Conservation (phyloP, 257 asterid species). For the Solanum rostratum region DNA sequence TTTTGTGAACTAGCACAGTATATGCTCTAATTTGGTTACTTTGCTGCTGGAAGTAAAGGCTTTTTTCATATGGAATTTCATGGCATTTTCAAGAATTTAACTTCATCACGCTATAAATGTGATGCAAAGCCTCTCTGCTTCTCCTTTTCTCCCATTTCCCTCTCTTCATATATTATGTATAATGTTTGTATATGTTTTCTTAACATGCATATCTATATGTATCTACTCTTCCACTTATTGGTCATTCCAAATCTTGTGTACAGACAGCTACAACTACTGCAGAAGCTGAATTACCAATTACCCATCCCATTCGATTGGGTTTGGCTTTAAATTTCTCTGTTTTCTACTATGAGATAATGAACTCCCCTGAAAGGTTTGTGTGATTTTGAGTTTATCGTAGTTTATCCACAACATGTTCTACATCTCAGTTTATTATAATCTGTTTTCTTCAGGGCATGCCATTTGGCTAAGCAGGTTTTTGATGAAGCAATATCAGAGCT, state of each 20-base stretch:
- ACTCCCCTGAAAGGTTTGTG: constrained; percentile 79
- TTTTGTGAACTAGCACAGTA: background rate
- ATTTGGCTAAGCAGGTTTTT: constrained; percentile 4
- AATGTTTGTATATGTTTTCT: background rate
- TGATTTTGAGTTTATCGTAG: background rate
- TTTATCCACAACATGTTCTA: background rate
- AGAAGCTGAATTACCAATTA: constrained; percentile 71
- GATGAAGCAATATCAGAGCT: constrained; percentile 9
- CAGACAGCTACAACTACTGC: constrained; percentile 72
- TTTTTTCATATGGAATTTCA: background rate
- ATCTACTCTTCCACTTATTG: background rate
- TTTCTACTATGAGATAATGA: constrained; percentile 81
- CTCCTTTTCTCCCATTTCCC: background rate
- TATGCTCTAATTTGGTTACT: background rate
- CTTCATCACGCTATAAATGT: background rate
- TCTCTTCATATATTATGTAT: background rate
- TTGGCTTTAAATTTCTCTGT: constrained; percentile 90
- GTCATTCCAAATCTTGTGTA: background rate
- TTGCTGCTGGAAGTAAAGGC: background rate
- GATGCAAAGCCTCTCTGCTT: background rate
- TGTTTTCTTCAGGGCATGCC: constrained; percentile 4
- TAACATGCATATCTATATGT: background rate
- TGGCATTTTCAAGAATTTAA: background rate
- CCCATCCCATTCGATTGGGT: constrained; percentile 91
- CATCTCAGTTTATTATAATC: background rate